Evolutionary conservation across 2,329 filamentous ascomycete genomes (phyloP).

Genomic region (Neoarthrinium moseri): DNA sequence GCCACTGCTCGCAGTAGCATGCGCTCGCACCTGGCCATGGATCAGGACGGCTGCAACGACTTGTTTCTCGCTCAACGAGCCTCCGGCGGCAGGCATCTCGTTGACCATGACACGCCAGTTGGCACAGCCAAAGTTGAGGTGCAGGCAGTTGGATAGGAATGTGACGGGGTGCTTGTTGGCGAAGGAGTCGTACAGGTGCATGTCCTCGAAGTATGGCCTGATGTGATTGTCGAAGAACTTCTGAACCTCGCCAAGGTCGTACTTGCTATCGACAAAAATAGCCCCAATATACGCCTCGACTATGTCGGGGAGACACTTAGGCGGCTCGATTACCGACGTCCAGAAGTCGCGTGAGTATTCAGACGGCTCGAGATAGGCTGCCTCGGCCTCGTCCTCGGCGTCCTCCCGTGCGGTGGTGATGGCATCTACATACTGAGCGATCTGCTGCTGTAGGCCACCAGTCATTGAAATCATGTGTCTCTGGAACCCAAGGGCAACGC

Average conservation of each 20-base stretch:
- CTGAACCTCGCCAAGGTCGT: constrained; percentile 72
- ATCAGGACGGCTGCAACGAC: constrained; percentile 74
- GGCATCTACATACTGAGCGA: constrained; percentile 55
- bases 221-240: constrained; percentile 76
- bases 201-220: constrained; percentile 77
- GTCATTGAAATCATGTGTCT: constrained; percentile 64
- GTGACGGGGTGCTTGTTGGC: constrained; percentile 86
- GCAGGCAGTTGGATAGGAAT: constrained; percentile 63
- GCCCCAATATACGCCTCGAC: constrained; percentile 88
- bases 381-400: constrained; percentile 32
- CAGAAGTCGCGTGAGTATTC: constrained; percentile 65
- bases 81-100: constrained; percentile 41
- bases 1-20: constrained; percentile 59
- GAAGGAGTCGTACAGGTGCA: constrained; percentile 83
- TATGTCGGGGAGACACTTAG: constrained; percentile 79
- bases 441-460: constrained; percentile 39
- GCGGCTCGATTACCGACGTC: constrained; percentile 61
- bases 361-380: constrained; percentile 29
- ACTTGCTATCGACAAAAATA: constrained; percentile 85
- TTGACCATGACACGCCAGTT: constrained; percentile 54
- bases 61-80: constrained; percentile 38
- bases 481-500: constrained; percentile 76
- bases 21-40: constrained; percentile 67
- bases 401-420: constrained; percentile 49
- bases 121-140: constrained; percentile 62